Conservation (phyloP, 129 eudicot genomes). For the Glebionis coronaria region DNA sequence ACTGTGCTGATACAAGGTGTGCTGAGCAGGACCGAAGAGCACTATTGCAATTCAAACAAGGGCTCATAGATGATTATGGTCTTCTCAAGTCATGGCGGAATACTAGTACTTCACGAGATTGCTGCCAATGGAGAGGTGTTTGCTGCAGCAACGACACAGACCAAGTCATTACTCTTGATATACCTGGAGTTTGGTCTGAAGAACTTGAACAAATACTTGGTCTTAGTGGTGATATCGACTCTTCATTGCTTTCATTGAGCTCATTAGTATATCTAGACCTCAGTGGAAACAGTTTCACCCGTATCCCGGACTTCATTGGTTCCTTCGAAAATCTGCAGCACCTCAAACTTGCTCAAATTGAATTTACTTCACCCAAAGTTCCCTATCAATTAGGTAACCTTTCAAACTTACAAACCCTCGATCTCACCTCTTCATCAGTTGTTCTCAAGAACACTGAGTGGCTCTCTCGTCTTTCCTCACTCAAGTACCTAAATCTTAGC, state of each 20-base stretch:
- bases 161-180: slow-evolving; percentile 23
- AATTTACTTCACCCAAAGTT: slow-evolving; percentile 27
- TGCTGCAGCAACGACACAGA: slow-evolving; percentile 33
- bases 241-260: slow-evolving; percentile 28
- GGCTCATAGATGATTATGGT: slow-evolving; percentile 21
- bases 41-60: slow-evolving; percentile 27
- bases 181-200: slow-evolving; percentile 12
- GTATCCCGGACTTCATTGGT: slow-evolving; percentile 35
- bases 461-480: slow-evolving; percentile 32
- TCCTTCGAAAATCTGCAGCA: slow-evolving; percentile 27
- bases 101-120: slow-evolving; percentile 15
- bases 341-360: slow-evolving; percentile 28
- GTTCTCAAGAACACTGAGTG: slow-evolving; percentile 22
- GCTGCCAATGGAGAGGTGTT: slow-evolving; percentile 39
- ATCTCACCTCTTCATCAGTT: slow-evolving; percentile 21
- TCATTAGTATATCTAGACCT: slow-evolving; percentile 34
- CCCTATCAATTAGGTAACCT: slow-evolving; percentile 34
- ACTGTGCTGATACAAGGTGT: slow-evolving; percentile 23
- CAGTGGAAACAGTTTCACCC: slow-evolving; percentile 31
- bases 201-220: slow-evolving; percentile 5
- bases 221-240: slow-evolving; percentile 29
- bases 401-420: slow-evolving; percentile 33
- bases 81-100: slow-evolving; percentile 31
- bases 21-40: slow-evolving; percentile 26
- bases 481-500: slow-evolving; percentile 31